Base-by-base conservation (phyloP, 768 basidiomycete species). In the Clitopilus passeckerianus region DNA sequence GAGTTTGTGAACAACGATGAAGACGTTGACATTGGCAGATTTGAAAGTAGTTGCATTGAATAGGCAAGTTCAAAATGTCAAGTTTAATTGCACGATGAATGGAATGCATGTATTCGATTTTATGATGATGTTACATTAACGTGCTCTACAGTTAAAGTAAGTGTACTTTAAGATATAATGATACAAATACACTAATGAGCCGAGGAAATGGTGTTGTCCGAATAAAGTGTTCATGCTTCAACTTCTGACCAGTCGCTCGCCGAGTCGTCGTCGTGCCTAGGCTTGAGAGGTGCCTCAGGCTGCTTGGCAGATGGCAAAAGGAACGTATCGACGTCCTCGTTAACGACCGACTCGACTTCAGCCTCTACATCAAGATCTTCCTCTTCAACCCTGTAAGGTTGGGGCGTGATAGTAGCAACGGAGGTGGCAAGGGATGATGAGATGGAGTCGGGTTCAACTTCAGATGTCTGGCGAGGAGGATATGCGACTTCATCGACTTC, bases 191-290 rank as follows among this genome's bases (percentile, higher is more conserved):
- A 30, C 27, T 30, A 30, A 30, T 30, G 27, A 30, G 7, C 7
- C 27, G 27, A 7, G 27, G 14, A 57, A 12, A 54, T 50, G 37
- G 33, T 16, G 50, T n/a, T 56, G 20, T 23, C 8, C 18, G 4
- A 33, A 50, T 50, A n/a, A 50, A 50, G 6, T 24, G 16, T 46
- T 63, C 57, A 75, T 16, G 71, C 77, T 16, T 78, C 77, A 34
- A 79, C 67, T 53, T 78, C 76, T 2, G 73, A 75, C 78, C 78
- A 79, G 59, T 77, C 77, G 56, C 74, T 76, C 5, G 65, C 72
- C 5, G 57, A 65, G 34, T 71, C 72, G 24, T 70, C 70, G 43
- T 61, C 65, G 18, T 44, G 58, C 52, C 58, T 64, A 22, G 59
- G 55, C 18, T 27, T 35, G 9, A 37, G 12, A 15, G 53, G 44